phyloP scores from a whole-genome alignment of 805 yeast species.

The Saturnispora sanitii region DNA sequence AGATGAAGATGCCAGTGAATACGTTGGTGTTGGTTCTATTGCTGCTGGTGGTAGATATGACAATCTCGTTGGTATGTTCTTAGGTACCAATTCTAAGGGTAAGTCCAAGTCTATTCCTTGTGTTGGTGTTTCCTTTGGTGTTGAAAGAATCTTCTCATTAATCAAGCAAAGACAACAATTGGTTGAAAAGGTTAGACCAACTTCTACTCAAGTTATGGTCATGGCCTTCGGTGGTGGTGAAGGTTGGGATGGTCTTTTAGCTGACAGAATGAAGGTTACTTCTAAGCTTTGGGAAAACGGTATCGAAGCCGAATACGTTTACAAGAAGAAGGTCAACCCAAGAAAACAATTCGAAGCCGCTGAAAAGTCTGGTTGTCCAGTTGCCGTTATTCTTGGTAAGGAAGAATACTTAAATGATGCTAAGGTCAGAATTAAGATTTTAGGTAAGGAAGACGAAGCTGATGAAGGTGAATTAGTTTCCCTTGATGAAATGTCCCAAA shows the following conservation, averaged over 20 bases:
- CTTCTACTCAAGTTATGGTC: conserved; percentile 85
- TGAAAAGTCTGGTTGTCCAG: conserved; percentile 82
- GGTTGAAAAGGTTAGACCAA: conserved; percentile 59
- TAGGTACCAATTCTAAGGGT: conserved; percentile 66
- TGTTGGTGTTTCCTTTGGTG: conserved; percentile 95
- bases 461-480: conserved; percentile 77
- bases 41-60: conserved; percentile 99
- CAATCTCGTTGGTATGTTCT: conserved; percentile 92
- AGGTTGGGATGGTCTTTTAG: conserved; percentile 86
- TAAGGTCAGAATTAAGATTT: conserved; percentile 70
- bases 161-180: conserved; percentile 66
- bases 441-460: conserved; percentile 74
- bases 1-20: conserved; percentile 89
- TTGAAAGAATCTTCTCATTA: conserved; percentile 86
- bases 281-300: conserved; percentile 81
- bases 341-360: conserved; percentile 98
- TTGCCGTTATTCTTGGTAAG: conserved; percentile 90
- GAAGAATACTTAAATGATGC: conserved; percentile 76
- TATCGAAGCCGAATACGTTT: conserved; percentile 82
- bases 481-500: conserved; percentile 47
- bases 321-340: conserved; percentile 87
- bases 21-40: conserved; percentile 96
- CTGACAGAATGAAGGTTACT: conserved; percentile 84
- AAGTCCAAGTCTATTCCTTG: conserved; percentile 79
- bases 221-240: conserved; percentile 99